Evolutionary conservation across 805 yeast species (phyloP).

Genomic region (Candida namnaoensis): DNA sequence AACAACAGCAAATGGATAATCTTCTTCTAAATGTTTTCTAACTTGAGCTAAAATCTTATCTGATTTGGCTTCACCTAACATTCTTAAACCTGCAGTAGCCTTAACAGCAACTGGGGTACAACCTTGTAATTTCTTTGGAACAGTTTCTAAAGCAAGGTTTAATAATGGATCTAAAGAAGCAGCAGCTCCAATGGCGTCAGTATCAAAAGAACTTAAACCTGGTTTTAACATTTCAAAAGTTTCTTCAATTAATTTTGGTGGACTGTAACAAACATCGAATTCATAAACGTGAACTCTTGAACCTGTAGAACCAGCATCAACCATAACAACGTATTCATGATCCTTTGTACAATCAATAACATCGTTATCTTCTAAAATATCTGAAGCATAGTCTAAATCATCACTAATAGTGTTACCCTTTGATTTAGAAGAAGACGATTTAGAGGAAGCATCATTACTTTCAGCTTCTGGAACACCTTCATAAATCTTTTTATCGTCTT

Average conservation of each 20-base stretch:
- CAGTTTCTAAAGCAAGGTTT: conserved; percentile 61
- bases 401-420: conserved; percentile 6
- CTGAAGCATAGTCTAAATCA: conserved; percentile 12
- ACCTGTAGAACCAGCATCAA: conserved; percentile 98
- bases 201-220: conserved; percentile 80
- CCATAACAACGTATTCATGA: conserved; percentile 77
- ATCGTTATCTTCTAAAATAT: background rate
- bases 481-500: conserved; percentile 16
- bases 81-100: conserved; percentile 95
- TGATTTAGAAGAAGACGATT: background rate
- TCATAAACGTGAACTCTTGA: conserved; percentile 92
- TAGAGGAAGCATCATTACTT: background rate
- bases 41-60: conserved; percentile 69
- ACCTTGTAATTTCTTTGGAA: conserved; percentile 62
- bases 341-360: conserved; percentile 28
- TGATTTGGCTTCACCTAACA: conserved; percentile 72
- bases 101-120: conserved; percentile 95
- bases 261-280: conserved; percentile 78
- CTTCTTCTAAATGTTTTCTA: conserved; percentile 59
- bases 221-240: conserved; percentile 85
- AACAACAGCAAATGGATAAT: conserved; percentile 91
- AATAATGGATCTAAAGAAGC: conserved; percentile 78
- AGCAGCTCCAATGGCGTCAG: conserved; percentile 82
- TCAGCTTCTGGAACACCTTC: conserved; percentile 18
- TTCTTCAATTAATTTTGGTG: conserved; percentile 76